Evolutionary conservation across 495 filamentous ascomycete species (phyloP).

Genomic region (Trichoderma gamsii): DNA sequence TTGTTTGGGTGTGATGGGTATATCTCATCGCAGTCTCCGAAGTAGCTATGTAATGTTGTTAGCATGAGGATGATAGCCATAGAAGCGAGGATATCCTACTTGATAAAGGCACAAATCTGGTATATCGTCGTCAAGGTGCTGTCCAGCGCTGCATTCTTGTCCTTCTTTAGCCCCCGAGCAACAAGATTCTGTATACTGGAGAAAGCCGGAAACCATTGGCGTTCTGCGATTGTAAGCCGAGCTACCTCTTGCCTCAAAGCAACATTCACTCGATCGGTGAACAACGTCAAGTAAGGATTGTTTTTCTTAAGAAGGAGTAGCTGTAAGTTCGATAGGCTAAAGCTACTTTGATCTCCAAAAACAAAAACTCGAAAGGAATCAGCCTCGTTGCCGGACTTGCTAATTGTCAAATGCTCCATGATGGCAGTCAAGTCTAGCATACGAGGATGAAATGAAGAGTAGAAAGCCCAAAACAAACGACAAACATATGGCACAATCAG

Average conservation of each 20-base stretch:
- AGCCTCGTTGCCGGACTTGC: background rate
- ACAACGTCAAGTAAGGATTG: background rate
- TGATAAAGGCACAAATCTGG: background rate
- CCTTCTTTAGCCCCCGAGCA: background rate
- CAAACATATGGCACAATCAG: background rate
- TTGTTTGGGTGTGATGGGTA: background rate
- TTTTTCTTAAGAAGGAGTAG: background rate
- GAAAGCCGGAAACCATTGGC: background rate
- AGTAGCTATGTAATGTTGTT: background rate
- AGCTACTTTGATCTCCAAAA: background rate
- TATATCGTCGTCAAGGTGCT: background rate
- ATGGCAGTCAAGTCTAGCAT: background rate
- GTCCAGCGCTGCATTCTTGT: background rate
- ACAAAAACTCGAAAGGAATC: background rate
- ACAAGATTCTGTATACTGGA: background rate
- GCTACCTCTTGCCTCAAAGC: background rate
- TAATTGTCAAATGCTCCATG: background rate
- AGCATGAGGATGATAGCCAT: background rate
- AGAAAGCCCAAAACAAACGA: background rate
- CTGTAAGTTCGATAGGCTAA: background rate
- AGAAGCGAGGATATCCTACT: background rate
- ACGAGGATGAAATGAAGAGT: background rate
- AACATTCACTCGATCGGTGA: background rate
- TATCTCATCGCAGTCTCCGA: background rate
- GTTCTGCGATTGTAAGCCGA: background rate